Conservation (phyloP, 352 stramenopile species). For the Globisporangium heterothallicum region DNA sequence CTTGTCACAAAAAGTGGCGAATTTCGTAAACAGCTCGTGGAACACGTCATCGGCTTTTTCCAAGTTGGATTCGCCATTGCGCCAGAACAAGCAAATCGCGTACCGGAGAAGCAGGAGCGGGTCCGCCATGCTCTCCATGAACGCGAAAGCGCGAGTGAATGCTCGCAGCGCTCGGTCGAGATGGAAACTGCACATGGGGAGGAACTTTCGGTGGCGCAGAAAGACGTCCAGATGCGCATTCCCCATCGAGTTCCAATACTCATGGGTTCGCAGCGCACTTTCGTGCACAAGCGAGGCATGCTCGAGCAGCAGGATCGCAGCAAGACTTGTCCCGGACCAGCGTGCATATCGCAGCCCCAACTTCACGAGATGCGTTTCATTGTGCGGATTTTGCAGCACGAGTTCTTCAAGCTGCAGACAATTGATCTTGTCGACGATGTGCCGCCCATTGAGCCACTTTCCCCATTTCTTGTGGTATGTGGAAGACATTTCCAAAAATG, state of each 20-base stretch:
- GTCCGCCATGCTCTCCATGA: slow-evolving; percentile 54
- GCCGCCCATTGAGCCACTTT: slow-evolving; percentile 36
- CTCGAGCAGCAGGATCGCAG: slow-evolving; percentile 51
- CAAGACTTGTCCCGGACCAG: slow-evolving; percentile 43
- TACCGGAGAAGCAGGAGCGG: slow-evolving; percentile 58
- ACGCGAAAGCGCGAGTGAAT: slow-evolving; percentile 57
- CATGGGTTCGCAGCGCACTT: slow-evolving; percentile 30
- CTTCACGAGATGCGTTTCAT: slow-evolving; percentile 43
- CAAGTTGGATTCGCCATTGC: slow-evolving; percentile 34
- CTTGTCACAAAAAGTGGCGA: slow-evolving; percentile 57
- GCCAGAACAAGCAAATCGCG: slow-evolving; percentile 58
- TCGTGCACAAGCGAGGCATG: slow-evolving; percentile 42
- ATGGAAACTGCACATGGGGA: slow-evolving; percentile 45
- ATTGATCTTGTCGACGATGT: slow-evolving; percentile 61
- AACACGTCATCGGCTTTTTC: slow-evolving; percentile 57
- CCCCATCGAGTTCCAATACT: slow-evolving; percentile 67
- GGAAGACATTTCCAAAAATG: slow-evolving; percentile 7
- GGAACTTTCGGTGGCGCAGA: slow-evolving; percentile 57
- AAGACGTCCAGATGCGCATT: slow-evolving; percentile 64
- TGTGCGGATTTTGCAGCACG: slow-evolving; percentile 35
- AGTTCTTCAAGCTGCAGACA: slow-evolving; percentile 65
- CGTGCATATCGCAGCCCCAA: slow-evolving; percentile 56
- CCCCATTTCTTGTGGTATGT: slow-evolving; percentile 61
- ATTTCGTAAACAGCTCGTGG: slow-evolving; percentile 44
- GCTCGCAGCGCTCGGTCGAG: slow-evolving; percentile 42